Evolutionary conservation across 2,329 filamentous ascomycete species (phyloP).

Genomic region (Aspergillus proliferans): DNA sequence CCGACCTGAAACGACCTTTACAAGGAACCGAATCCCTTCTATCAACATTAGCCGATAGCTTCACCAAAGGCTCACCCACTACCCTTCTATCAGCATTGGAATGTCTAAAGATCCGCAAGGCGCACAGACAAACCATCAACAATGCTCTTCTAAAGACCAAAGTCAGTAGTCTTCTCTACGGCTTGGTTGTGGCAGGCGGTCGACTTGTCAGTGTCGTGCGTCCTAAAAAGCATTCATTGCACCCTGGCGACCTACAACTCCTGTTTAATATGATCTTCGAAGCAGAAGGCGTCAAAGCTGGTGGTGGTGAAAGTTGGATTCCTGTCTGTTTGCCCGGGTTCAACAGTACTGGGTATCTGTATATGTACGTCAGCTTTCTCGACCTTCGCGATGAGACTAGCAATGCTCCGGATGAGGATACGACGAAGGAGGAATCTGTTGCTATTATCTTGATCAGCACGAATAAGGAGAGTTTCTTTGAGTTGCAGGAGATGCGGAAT

Average conservation of each 20-base stretch:
- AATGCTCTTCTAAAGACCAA: constrained; percentile 75
- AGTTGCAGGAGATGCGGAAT: constrained; percentile 67
- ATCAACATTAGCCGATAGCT: constrained; percentile 87
- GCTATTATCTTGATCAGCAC: constrained; percentile 89
- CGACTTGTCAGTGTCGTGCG: constrained; percentile 90
- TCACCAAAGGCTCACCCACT: constrained; percentile 86
- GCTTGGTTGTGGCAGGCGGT: constrained; percentile 85
- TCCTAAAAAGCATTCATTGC: constrained; percentile 88
- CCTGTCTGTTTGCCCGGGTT: constrained; percentile 93
- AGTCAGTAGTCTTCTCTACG: constrained; percentile 76
- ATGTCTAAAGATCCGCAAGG: constrained; percentile 85
- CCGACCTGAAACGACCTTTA: constrained; percentile 80
- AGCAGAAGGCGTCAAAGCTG: constrained; percentile 82
- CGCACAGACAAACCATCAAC: constrained; percentile 79
- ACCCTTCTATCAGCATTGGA: constrained; percentile 84
- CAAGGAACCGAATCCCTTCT: constrained; percentile 87
- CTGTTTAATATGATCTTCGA: constrained; percentile 99
- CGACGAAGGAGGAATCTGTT: constrained; percentile 61
- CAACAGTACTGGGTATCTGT: constrained; percentile 92
- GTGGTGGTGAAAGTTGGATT: constrained; percentile 96
- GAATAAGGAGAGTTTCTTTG: constrained; percentile 89
- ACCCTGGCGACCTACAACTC: constrained; percentile 89
- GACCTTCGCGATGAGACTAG: constrained; percentile 51
- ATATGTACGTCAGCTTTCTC: constrained; percentile 99
- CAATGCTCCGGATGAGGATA: constrained; percentile 33